Percentiles rank a stretch among this genome's conserved stretches.
Conservation (phyloP, 2,329 filamentous ascomycete species). For the Exserohilum rostratum region DNA sequence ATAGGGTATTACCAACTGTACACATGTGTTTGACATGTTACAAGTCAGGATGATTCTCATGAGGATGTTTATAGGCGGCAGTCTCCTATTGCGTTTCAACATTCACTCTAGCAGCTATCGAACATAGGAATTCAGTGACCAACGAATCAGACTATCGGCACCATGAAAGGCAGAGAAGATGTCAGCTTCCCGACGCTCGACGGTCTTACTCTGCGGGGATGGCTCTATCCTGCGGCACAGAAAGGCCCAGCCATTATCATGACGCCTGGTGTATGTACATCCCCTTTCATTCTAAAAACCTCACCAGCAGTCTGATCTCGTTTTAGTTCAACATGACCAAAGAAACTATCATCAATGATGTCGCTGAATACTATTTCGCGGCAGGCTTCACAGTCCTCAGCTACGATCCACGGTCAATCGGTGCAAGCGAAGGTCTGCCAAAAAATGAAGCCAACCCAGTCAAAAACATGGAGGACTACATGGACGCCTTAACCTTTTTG, state of each 20-base stretch:
- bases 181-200: slow-evolving; percentile 8
- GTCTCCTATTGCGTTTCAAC: too few relatives aligned
- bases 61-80: too few relatives aligned
- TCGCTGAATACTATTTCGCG: slow-evolving; percentile 11
- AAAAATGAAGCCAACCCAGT: background rate
- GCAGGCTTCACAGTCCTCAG: slow-evolving; percentile 12
- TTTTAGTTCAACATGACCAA: slow-evolving; percentile 22
- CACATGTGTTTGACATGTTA: too few relatives aligned
- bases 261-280: slow-evolving; percentile 3
- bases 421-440: slow-evolving; percentile 12
- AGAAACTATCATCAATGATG: slow-evolving; percentile 6
- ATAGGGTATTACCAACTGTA: too few relatives aligned
- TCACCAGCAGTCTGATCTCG: too few relatives aligned
- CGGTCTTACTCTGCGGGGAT: slow-evolving; percentile 11
- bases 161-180: background rate
- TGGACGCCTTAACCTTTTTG: background rate
- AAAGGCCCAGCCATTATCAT: slow-evolving; percentile 11
- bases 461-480: background rate
- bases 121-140: too few relatives aligned
- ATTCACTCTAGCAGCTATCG: too few relatives aligned
- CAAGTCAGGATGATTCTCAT: too few relatives aligned
- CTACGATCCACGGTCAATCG: slow-evolving; percentile 10
- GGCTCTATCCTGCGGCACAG: slow-evolving; percentile 3
- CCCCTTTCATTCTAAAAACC: too few relatives aligned
- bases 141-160: too few relatives aligned